Evolutionary conservation across 139 green algal genomes (phyloP).

Genomic region (Desmodesmus armatus): DNA sequence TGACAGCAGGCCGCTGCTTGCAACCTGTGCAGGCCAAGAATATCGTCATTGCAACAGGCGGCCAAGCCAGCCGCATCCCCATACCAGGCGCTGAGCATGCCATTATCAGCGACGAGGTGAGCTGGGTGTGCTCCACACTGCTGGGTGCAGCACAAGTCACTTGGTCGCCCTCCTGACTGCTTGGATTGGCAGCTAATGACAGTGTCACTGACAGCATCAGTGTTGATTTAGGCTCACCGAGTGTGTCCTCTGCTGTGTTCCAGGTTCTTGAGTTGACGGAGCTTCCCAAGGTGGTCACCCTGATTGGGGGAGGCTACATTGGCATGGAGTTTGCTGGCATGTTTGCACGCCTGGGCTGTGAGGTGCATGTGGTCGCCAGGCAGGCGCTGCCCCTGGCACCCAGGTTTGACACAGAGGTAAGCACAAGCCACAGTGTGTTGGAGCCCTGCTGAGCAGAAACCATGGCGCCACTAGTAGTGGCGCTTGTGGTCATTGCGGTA

Average conservation of each 20-base stretch:
- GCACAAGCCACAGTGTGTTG: background rate
- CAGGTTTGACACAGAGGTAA: slow-evolving; percentile 42
- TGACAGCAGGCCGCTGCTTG: too few species aligned
- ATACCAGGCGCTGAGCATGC: slow-evolving; percentile 85
- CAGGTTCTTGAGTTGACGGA: slow-evolving; percentile 32
- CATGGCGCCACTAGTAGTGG: too few species aligned
- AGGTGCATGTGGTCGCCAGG: slow-evolving; percentile 84
- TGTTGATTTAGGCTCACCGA: background rate
- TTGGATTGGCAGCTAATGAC: too few species aligned
- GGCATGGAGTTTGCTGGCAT: slow-evolving; percentile 96
- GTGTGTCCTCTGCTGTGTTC: background rate
- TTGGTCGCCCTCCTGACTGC: too few species aligned
- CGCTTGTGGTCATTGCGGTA: too few species aligned
- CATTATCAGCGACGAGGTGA: slow-evolving; percentile 90
- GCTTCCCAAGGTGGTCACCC: background rate
- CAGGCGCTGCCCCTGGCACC: slow-evolving; percentile 33
- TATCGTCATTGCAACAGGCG: slow-evolving; percentile 92
- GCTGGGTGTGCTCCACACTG: background rate
- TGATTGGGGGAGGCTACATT: slow-evolving; percentile 97
- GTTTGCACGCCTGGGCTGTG: slow-evolving; percentile 85
- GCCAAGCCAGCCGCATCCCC: slow-evolving; percentile 51
- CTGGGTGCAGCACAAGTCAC: background rate
- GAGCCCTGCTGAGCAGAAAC: too few species aligned
- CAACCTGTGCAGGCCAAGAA: slow-evolving; percentile 68
- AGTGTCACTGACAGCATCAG: slow-evolving; percentile 73